A percentile compares a stretch with the other conserved stretches of the same genome.
Conservation (phyloP, 2,329 filamentous ascomycete species). For the Paracamarosporium sp. region DNA sequence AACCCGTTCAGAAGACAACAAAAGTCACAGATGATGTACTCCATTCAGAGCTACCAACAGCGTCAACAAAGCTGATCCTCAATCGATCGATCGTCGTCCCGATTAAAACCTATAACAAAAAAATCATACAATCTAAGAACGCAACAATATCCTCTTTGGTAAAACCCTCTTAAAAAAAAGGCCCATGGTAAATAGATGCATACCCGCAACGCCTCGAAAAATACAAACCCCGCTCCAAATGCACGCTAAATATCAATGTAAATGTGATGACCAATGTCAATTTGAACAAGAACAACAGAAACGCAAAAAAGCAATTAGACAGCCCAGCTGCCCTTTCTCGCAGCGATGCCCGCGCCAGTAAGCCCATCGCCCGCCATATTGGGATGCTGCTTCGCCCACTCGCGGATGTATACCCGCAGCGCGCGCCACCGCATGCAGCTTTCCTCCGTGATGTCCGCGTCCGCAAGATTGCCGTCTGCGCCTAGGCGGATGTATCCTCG, state of each 20-base stretch:
- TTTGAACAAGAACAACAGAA: neutral
- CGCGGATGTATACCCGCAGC: constrained; percentile 79
- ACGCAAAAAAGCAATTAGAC: constrained; percentile 6
- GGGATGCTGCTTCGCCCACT: constrained; percentile 90
- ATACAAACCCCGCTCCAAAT: neutral
- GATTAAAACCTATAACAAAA: too few species aligned
- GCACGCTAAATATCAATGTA: constrained; percentile 1
- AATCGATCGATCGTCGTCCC: too few species aligned
- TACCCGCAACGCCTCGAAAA: neutral
- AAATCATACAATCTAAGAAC: neutral
- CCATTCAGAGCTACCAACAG: too few species aligned
- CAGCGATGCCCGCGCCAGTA: constrained; percentile 50
- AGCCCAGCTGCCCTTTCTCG: constrained; percentile 58
- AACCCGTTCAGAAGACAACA: too few species aligned
- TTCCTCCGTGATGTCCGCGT: constrained; percentile 57
- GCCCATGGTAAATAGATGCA: too few species aligned
- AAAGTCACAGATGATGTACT: too few species aligned
- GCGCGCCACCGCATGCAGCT: constrained; percentile 82
- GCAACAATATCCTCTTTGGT: too few species aligned
- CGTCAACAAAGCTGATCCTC: too few species aligned
- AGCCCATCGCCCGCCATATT: constrained; percentile 57
- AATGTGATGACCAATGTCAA: too few species aligned
- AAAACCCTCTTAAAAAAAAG: too few species aligned
- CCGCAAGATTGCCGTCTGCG: constrained; percentile 53
- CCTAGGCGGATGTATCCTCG: constrained; percentile 75